Conservation (phyloP, 192 early-diverging fungal genomes). For the Phycomyces blakesleeanus region DNA sequence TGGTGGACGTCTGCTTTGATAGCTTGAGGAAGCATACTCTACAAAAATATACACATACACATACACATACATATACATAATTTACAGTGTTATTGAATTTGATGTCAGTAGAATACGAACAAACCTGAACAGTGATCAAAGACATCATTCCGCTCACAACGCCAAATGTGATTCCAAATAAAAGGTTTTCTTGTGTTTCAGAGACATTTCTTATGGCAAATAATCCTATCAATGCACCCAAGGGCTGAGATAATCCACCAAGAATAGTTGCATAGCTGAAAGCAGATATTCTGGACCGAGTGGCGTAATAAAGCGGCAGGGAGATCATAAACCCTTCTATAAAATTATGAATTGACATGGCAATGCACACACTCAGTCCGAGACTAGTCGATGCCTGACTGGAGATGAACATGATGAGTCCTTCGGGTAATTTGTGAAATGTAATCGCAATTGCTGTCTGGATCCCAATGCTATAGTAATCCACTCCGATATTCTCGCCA, state of each 20-base stretch:
- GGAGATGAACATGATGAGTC: slow-evolving; percentile 52
- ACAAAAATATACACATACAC: slow-evolving; percentile 1
- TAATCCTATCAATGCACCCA: slow-evolving; percentile 51
- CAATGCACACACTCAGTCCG: slow-evolving; percentile 47
- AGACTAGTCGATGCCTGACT: slow-evolving; percentile 39
- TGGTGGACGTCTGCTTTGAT: slow-evolving; percentile 11
- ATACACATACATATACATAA: not conserved
- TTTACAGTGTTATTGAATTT: not conserved
- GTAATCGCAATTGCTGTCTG: slow-evolving; percentile 53
- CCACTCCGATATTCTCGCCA: not conserved
- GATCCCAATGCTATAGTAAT: slow-evolving; percentile 41
- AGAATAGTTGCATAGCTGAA: slow-evolving; percentile 46
- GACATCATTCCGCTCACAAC: slow-evolving; percentile 52
- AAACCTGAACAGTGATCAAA: slow-evolving; percentile 47
- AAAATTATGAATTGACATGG: slow-evolving; percentile 55
- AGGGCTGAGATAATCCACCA: slow-evolving; percentile 53
- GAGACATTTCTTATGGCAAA: slow-evolving; percentile 35
- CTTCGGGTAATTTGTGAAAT: slow-evolving; percentile 58
- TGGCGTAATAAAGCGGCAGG: slow-evolving; percentile 50
- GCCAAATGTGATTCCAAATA: slow-evolving; percentile 46
- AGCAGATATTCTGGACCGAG: slow-evolving; percentile 39
- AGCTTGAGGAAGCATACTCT: slow-evolving; percentile 26
- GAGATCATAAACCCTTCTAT: slow-evolving; percentile 56
- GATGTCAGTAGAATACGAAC: not conserved
- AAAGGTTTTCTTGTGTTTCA: slow-evolving; percentile 36